These are phyloP conservation scores for Teunomyces gatunensis DNA, from an alignment of 805 yeast species.

Conservation along the genomic window DNA sequence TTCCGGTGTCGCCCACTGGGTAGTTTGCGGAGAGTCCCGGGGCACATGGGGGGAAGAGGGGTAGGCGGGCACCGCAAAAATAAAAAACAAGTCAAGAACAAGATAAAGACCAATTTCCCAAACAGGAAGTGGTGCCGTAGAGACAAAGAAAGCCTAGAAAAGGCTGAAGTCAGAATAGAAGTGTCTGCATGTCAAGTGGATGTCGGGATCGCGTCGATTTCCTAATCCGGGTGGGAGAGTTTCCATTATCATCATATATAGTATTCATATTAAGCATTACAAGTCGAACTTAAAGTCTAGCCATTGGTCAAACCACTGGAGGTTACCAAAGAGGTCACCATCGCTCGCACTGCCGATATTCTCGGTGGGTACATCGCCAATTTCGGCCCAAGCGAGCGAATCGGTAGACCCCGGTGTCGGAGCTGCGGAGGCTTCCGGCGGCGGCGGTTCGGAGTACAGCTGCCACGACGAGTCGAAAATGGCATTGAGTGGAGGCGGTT, in stretches of 20 bases:
- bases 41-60: not conserved
- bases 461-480: not conserved
- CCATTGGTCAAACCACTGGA: conserved; percentile 60
- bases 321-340: conserved; percentile 36
- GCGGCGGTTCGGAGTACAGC: not conserved
- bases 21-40: not conserved
- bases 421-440: not conserved
- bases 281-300: conserved; percentile 26
- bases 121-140: not conserved
- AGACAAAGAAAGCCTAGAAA: too few relatives aligned
- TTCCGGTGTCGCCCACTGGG: not conserved
- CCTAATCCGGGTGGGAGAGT: too few relatives aligned
- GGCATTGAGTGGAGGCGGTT: not conserved
- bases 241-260: too few relatives aligned
- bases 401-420: not conserved
- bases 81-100: too few relatives aligned
- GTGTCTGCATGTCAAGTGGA: too few relatives aligned
- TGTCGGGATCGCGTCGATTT: too few relatives aligned
- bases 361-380: not conserved
- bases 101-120: not conserved
- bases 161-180: too few relatives aligned
- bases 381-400: not conserved
- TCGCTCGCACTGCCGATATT: not conserved
- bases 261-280: not conserved
- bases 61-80: not conserved